Percentiles rank a stretch among this genome's conserved stretches.
Conservation (phyloP, 2,329 filamentous ascomycete genomes). For the Neocucurbitaria cava region DNA sequence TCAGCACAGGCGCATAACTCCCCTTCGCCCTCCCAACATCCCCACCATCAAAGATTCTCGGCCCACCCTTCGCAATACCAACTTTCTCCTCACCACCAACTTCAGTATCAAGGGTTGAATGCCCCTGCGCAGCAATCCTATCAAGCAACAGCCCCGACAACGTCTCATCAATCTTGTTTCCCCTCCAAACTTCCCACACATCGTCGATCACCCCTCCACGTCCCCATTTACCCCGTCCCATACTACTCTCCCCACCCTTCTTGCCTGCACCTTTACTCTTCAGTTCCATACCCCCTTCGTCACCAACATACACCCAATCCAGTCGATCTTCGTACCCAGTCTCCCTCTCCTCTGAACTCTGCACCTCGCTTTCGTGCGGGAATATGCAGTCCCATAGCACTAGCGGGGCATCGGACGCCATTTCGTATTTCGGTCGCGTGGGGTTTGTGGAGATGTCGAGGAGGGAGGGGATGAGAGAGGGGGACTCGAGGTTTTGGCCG, state of each 20-base stretch:
- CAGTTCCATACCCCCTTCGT: constrained; percentile 63
- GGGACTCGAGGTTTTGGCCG: constrained; percentile 83
- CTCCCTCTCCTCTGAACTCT: constrained; percentile 48
- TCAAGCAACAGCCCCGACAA: constrained; percentile 77
- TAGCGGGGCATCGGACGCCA: constrained; percentile 87
- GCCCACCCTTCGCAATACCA: constrained; percentile 45
- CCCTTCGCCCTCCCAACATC: constrained; percentile 62
- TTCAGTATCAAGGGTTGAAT: constrained; percentile 29
- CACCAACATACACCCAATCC: constrained; percentile 80
- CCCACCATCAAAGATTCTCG: constrained; percentile 66
- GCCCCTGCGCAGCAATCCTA: constrained; percentile 57
- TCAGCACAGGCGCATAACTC: constrained; percentile 63
- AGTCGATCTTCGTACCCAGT: constrained; percentile 65
- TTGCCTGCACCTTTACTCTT: constrained; percentile 26
- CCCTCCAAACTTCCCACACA: constrained; percentile 83
- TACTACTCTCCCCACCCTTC: constrained; percentile 11
- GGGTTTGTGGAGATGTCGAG: constrained; percentile 76
- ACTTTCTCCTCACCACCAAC: constrained; percentile 12
- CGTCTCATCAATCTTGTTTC: constrained; percentile 87
- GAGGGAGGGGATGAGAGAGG: constrained; percentile 74
- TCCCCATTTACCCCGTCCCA: constrained; percentile 44
- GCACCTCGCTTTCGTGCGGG: constrained; percentile 57
- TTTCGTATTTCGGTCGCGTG: constrained; percentile 82
- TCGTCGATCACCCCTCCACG: constrained; percentile 54
- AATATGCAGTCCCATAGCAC: constrained; percentile 98